A percentile compares a stretch with the other conserved stretches of the same genome.
Conservation (phyloP, 1,284 basidiomycete species). For the Entoloma clypeatum region DNA sequence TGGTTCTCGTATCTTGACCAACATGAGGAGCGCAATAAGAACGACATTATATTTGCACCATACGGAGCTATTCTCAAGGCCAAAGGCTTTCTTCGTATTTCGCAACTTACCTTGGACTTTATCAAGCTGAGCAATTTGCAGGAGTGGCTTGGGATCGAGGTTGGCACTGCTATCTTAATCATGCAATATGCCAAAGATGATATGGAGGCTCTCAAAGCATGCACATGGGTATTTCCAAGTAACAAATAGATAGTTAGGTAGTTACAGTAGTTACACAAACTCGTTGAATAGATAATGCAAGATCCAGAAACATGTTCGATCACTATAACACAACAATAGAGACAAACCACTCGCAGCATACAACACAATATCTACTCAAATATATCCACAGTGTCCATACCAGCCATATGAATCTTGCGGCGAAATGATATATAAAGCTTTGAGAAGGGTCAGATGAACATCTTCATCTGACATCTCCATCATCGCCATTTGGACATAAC, state of each 20-base stretch:
- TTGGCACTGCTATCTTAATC: conserved; percentile 5
- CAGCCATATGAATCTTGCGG: neutral
- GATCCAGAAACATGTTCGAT: no score
- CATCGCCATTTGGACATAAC: no score
- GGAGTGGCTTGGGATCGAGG: no score
- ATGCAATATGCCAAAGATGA: conserved; percentile 9
- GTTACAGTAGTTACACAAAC: no score
- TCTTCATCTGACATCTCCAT: neutral
- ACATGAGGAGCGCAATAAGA: conserved; percentile 3
- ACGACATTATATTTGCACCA: conserved; percentile 7
- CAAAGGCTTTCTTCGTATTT: no score
- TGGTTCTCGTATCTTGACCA: conserved; percentile 5
- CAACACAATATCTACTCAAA: no score
- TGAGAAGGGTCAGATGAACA: neutral
- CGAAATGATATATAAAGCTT: conserved; percentile 1
- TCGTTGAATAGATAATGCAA: no score
- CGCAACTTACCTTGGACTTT: conserved; percentile 6
- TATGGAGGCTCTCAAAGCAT: conserved; percentile 1
- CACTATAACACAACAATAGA: no score
- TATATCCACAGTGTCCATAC: neutral
- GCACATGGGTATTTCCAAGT: conserved; percentile 1
- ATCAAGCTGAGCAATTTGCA: conserved; percentile 5
- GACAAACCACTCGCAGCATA: no score
- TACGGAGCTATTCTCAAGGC: conserved; percentile 6
- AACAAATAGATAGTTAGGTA: no score